Percentiles rank a stretch among this genome's conserved stretches.
These are phyloP conservation scores for Silene vulgaris DNA, from an alignment of 179 eudicot genomes.

Conservation along the genomic window DNA sequence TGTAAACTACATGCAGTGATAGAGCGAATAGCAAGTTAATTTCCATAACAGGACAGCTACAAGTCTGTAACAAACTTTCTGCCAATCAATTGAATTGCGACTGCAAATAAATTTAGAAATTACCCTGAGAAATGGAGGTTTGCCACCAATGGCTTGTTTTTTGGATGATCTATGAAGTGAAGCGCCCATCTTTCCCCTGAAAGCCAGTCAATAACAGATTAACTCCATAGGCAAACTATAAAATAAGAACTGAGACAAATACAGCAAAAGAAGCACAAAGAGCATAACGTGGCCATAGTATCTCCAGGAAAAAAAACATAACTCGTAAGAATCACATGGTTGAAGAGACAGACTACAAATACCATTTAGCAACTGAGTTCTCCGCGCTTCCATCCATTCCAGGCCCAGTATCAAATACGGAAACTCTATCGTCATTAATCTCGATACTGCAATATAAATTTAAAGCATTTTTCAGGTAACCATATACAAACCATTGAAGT, in stretches of 20 bases:
- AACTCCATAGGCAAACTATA: background rate
- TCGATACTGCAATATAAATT: conserved; percentile 47
- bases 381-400: conserved; percentile 66
- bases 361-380: conserved; percentile 69
- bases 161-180: conserved; percentile 51
- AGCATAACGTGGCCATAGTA: background rate
- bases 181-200: conserved; percentile 73
- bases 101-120: background rate
- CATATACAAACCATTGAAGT: background rate
- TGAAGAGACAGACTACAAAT: conserved; percentile 15
- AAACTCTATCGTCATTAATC: conserved; percentile 32
- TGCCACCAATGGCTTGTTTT: conserved; percentile 54
- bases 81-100: background rate
- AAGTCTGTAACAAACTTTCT: too few relatives aligned
- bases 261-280: background rate
- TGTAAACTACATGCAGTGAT: too few relatives aligned
- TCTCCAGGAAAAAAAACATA: background rate
- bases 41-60: too few relatives aligned
- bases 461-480: background rate
- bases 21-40: too few relatives aligned
- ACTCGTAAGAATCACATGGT: background rate
- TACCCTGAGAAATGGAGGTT: conserved; percentile 68
- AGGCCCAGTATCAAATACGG: conserved; percentile 61
- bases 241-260: background rate
- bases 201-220: background rate